Percentiles rank a stretch among this genome's conserved stretches.
Conservation (phyloP, 495 filamentous ascomycete species). For the Aspergillus bertholletiae region DNA sequence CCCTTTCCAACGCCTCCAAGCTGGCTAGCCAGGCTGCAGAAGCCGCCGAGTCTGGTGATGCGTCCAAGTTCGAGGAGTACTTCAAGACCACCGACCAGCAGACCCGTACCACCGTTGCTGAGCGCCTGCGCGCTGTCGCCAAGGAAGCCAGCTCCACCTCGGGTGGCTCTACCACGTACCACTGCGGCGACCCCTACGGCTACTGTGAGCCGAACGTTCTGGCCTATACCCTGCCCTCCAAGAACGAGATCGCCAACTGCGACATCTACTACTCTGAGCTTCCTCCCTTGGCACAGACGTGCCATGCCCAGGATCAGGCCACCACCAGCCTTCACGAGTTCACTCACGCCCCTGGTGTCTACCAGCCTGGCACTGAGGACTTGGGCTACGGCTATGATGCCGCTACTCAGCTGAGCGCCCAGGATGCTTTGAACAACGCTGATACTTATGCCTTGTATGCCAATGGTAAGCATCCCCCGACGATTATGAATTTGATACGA, state of each 20-base stretch:
- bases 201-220: slow-evolving; percentile 50
- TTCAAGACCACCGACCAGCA: slow-evolving; percentile 53
- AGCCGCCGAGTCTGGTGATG: slow-evolving; percentile 43
- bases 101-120: slow-evolving; percentile 46
- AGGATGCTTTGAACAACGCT: slow-evolving; percentile 54
- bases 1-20: slow-evolving; percentile 45
- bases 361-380: slow-evolving; percentile 54
- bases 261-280: slow-evolving; percentile 51
- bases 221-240: slow-evolving; percentile 54
- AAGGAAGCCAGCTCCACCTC: slow-evolving; percentile 43
- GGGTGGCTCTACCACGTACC: slow-evolving; percentile 45
- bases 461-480: slow-evolving; percentile 33
- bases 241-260: slow-evolving; percentile 54
- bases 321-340: slow-evolving; percentile 61
- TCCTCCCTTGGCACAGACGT: slow-evolving; percentile 37
- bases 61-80: slow-evolving; percentile 55
- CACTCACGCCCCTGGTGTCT: slow-evolving; percentile 56
- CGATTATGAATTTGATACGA: neutral
- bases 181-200: slow-evolving; percentile 48
- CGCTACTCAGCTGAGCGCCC: slow-evolving; percentile 34
- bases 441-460: slow-evolving; percentile 62
- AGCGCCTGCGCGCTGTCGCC: slow-evolving; percentile 49
- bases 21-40: slow-evolving; percentile 53
- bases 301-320: slow-evolving; percentile 57
- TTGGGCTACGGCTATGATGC: slow-evolving; percentile 56